Evolutionary conservation across 257 asterid genomes (phyloP).

Genomic region (Solanum commersonii): DNA sequence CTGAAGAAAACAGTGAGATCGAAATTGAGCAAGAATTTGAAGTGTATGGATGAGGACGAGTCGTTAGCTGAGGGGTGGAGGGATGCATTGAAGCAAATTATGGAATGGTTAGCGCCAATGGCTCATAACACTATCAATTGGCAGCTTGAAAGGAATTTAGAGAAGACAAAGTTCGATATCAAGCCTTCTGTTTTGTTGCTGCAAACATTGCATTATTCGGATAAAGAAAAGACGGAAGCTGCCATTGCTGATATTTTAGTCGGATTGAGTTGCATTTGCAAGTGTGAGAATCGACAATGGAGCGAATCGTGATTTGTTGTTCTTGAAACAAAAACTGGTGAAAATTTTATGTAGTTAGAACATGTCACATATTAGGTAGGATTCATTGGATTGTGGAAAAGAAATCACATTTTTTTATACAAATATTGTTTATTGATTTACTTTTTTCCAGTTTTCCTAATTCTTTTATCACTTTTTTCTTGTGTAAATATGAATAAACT

Average conservation of each 20-base stretch:
- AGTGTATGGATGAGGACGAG: constrained; percentile 26
- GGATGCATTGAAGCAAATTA: constrained; percentile 49
- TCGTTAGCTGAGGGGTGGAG: constrained; percentile 69
- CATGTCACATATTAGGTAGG: background rate
- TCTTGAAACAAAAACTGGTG: background rate
- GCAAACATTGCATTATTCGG: constrained; percentile 72
- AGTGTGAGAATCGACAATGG: constrained; percentile 37
- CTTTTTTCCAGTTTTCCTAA: background rate
- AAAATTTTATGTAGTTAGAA: background rate
- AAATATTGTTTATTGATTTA: background rate
- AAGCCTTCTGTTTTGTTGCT: constrained; percentile 39
- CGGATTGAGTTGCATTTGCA: constrained; percentile 63
- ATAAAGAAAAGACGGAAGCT: constrained; percentile 79
- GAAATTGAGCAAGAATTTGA: constrained; percentile 62
- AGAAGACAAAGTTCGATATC: constrained; percentile 49
- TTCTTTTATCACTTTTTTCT: too few relatives aligned
- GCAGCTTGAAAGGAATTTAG: constrained; percentile 66
- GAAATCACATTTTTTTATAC: background rate
- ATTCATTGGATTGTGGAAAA: background rate
- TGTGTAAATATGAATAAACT: too few relatives aligned
- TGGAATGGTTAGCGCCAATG: constrained; percentile 79
- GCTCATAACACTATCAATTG: constrained; percentile 63
- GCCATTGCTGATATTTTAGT: constrained; percentile 81
- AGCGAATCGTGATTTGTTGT: background rate
- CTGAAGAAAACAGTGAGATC: constrained; percentile 37